Evolutionary conservation across 371 early-diverging fungal species (phyloP), one percentile per base, ranked within the genome.

Genomic region (Mortierella sp.): DNA sequence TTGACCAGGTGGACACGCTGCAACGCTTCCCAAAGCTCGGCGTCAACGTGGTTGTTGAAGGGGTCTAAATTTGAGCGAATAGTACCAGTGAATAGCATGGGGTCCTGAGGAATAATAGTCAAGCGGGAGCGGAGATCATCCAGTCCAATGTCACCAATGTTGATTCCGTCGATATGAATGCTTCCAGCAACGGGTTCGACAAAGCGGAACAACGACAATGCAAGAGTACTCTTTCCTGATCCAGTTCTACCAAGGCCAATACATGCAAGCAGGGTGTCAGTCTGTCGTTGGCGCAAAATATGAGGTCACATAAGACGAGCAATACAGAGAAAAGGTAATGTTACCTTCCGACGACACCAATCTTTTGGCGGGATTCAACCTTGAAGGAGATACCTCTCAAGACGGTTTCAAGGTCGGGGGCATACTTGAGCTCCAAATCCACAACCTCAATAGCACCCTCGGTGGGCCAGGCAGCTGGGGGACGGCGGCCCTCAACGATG

Each of bases 141-240:
- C 70, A 96, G 76, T 70, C 94, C 94, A 75, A 97, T 92, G 26
- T 90, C 88, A 4, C 91, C 84, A 72, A 97, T 95, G 81, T 97
- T 91, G 43, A 96, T 87, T 4, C 95, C 96, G 76, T 97, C 97
- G 48, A 97, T 92, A 0, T 86, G 69, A 69, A 97, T 96, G 0
- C 82, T 81, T 9, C 97, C 97, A n/a, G 82, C 82, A 11, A 88
- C 89, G 4, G 94, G 90, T 75, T 97, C 95, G 11, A 95, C 89
- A 73, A 96, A 91, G 24, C 96, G 90, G 86, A 97, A 95, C 77
- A 97, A 88, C 14, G 95, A 91, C 71, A 96, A 87, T 5, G 93
- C 92, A 51, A 96, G 87, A 1, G 95, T 94, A 75, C 92, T 92
- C 88, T 97, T 97, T 21, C 97, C 97, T 6, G 96, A 93, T 28